These are phyloP conservation scores for Neurospora tetraspora DNA, from an alignment of 495 filamentous ascomycete genomes.

Conservation along the genomic window DNA sequence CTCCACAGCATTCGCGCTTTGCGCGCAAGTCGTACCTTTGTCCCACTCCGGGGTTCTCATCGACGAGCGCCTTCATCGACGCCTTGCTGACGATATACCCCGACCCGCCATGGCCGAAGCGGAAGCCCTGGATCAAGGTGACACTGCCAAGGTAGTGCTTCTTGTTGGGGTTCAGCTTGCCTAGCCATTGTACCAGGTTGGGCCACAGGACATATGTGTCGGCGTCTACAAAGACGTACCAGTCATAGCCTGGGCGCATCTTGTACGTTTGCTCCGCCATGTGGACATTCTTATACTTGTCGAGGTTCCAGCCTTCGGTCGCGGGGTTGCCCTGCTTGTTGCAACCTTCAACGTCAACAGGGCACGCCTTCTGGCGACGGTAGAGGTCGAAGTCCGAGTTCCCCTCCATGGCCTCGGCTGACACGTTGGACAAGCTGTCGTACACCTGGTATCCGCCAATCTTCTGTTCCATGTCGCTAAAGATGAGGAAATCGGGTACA, in stretches of 20 bases:
- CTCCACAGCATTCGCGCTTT: constrained; percentile 54
- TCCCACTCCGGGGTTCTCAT: constrained; percentile 29
- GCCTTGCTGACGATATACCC: constrained; percentile 55
- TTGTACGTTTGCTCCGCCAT: constrained; percentile 32
- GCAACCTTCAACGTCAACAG: constrained; percentile 30
- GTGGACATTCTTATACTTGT: constrained; percentile 40
- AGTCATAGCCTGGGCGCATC: constrained; percentile 43
- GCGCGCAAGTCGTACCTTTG: constrained; percentile 44
- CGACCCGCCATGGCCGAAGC: constrained; percentile 59
- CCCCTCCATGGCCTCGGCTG: constrained; percentile 17
- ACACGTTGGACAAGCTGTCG: constrained; percentile 43
- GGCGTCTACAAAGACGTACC: constrained; percentile 62
- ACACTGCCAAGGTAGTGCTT: constrained; percentile 50
- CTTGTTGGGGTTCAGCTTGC: constrained; percentile 37
- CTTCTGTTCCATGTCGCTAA: constrained; percentile 46
- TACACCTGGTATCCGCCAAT: constrained; percentile 37
- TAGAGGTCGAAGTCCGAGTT: constrained; percentile 49
- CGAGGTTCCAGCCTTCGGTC: constrained; percentile 38
- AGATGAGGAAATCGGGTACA: constrained; percentile 43
- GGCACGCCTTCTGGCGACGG: constrained; percentile 33
- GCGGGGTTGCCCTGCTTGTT: constrained; percentile 22
- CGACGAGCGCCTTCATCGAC: constrained; percentile 38
- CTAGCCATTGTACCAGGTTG: constrained; percentile 48
- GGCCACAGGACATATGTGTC: constrained; percentile 59
- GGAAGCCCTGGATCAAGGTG: constrained; percentile 40